Evolutionary conservation across 768 basidiomycete species (phyloP), one percentile per base, ranked within the genome.

Genomic region (Leccinum rimulosum): DNA sequence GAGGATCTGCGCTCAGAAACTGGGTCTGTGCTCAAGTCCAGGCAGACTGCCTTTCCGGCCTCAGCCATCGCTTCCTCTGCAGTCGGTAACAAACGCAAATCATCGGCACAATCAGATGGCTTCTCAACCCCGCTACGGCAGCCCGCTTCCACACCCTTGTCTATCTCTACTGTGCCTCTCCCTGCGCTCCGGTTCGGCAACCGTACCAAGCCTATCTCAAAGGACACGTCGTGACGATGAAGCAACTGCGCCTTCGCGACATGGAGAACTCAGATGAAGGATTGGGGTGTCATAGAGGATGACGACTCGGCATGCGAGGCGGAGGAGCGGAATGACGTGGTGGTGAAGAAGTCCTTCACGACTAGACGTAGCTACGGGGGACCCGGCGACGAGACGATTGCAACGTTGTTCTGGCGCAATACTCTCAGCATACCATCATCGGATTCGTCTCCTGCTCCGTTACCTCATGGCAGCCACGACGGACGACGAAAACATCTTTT

Each of bases 51-150:
- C 17, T 67, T 51, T 9, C 19, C 59, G 2, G 52, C 52, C 5
- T 52, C 66, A 0, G 56, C 67, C 6, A 66, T 61, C 33, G 64
- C 74, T 50, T 73, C 72, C 12, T 64, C 77, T 38, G 77, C 79
- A 10, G 74, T 80, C 3, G 86, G 86, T 45, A 84, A 81, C 1
- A 89, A 89, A 70, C 84, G 88, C 66, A 89, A 89, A 69, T 84
- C 85, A 5, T 73, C 69, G 1, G 67, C 65, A 3, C 71, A 77
- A 76, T 49, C 87, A 22, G 22, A 22, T 22, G 22, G 22, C 1
- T 22, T 22, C 22, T 22, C 22, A 22, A 22, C 22, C 22, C 22
- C 22, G 4, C 77, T 84, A 10, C 81, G 80, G 19, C 77, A 76
- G 14, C 79, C 81, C 38, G 73, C 57, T 52, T 67, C 76, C 14